A percentile compares a stretch with the other conserved stretches of the same genome.
Evolutionary conservation across 768 basidiomycete species (phyloP).

Genomic region (Pholiota molesta): DNA sequence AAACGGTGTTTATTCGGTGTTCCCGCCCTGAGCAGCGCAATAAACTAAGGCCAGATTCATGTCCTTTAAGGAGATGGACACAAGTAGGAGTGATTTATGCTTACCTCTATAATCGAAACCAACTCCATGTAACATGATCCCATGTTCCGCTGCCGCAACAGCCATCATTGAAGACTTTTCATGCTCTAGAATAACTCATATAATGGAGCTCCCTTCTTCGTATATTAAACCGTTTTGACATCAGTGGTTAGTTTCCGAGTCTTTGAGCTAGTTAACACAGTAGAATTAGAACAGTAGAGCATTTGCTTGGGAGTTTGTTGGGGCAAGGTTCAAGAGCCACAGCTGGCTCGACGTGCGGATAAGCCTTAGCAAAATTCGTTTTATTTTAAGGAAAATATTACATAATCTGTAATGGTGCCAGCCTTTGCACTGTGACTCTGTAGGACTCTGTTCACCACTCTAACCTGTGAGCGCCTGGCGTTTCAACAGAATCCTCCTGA

Average conservation of each 20-base stretch:
- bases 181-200: no score
- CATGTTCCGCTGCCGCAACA: background rate
- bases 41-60: background rate
- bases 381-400: background rate
- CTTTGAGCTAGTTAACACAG: no score
- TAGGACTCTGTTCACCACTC: no score
- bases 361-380: background rate
- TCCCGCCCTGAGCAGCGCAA: background rate
- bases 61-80: background rate
- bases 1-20: slow-evolving; percentile 2
- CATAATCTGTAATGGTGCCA: background rate
- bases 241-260: no score
- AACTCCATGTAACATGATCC: background rate
- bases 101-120: background rate
- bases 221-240: no score
- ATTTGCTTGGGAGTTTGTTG: no score
- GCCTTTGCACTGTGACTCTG: no score
- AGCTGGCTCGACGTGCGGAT: background rate
- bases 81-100: background rate
- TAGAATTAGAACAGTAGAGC: no score
- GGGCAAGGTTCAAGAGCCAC: no score
- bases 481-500: background rate
- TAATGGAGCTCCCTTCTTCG: no score
- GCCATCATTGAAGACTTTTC: background rate
- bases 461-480: background rate